Conservation (phyloP, 257 asterid genomes). For the Echium plantagineum region DNA sequence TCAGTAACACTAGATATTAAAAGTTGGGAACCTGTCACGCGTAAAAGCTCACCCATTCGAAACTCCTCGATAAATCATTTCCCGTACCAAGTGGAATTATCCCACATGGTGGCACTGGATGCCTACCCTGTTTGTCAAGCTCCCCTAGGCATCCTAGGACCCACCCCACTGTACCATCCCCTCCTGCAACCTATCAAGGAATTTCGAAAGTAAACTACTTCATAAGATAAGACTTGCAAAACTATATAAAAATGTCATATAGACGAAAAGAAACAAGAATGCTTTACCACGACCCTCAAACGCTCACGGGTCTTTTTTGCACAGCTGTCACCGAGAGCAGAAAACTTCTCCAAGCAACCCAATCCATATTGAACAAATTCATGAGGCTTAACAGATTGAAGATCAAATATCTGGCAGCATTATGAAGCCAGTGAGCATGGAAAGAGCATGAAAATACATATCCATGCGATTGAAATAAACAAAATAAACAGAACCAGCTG, state of each 20-base stretch:
- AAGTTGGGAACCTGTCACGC: conserved; percentile 10
- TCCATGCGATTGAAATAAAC: too few species aligned
- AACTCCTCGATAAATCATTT: conserved; percentile 75
- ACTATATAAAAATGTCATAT: too few species aligned
- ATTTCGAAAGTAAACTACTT: not conserved
- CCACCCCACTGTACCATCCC: conserved; percentile 96
- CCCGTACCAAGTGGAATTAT: conserved; percentile 81
- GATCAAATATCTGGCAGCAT: conserved; percentile 78
- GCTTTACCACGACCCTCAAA: conserved; percentile 80
- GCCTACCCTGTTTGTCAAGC: conserved; percentile 38
- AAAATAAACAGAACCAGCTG: too few species aligned
- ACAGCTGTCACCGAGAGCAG: conserved; percentile 63
- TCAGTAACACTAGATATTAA: conserved; percentile 1
- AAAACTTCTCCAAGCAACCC: conserved; percentile 82
- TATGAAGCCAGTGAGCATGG: conserved; percentile 4
- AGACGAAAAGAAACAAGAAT: not conserved
- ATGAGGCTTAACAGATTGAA: conserved; percentile 74
- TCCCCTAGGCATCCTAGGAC: conserved; percentile 74
- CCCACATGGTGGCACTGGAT: conserved; percentile 68
- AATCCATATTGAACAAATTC: conserved; percentile 86
- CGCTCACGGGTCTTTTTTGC: conserved; percentile 70
- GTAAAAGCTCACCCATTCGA: conserved; percentile 54
- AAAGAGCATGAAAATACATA: not conserved
- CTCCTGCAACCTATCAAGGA: conserved; percentile 68
- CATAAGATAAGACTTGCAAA: too few species aligned